Base-by-base conservation (phyloP, 129 eudicot genomes). In the Flaveria brownii region DNA sequence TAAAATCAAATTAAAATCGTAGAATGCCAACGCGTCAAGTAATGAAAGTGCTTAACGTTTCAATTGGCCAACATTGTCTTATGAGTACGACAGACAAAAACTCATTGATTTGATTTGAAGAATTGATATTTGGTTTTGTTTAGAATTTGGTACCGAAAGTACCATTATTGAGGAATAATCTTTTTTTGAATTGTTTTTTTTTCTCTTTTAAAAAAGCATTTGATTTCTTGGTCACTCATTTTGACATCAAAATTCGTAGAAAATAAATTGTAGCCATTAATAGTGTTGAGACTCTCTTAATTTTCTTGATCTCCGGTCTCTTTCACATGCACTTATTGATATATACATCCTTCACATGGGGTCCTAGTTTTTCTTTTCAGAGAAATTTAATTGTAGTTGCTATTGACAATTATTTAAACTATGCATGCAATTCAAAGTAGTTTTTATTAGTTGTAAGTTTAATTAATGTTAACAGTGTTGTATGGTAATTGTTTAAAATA, bases 291-390 rank as follows among this genome's bases (percentile, higher is more conserved):
- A 51, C 14, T 71, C 60, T 78, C 65, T 57, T 60, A 60, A 46
- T 46, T 70, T 78, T 78, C 72, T 71, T 45, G 77, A 70, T 70
- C 70, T 30, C 77, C 59, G 4, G 82, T 78, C 82, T 33, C 65
- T 47, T 71, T 78, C 72, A 61, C 9, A 64, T 36, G 41, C 41
- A 36, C 54, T 47, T 75, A 72, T 75, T 49, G 62, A 51, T 74
- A 45, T 60, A 42, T 61, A 47, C n/a, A 78, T 45, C 47, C 57
- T 68, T 78, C 77, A 69, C 82, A 70, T 78, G 76, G 77, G 25
- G 76, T 43, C 43, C 52, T 28, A 28, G 77, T 47, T 46, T 56
- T 23, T 41, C 20, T 57, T 70, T 78, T 57, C 22, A 46, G 16
- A 45, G 13, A 55, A 33, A 33, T 33, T 20, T 20, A 20, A 15